Percentiles rank a stretch among this genome's conserved stretches.
phyloP scores from a whole-genome alignment of 805 yeast species.

The Trichomonascus vanleenenianus region DNA sequence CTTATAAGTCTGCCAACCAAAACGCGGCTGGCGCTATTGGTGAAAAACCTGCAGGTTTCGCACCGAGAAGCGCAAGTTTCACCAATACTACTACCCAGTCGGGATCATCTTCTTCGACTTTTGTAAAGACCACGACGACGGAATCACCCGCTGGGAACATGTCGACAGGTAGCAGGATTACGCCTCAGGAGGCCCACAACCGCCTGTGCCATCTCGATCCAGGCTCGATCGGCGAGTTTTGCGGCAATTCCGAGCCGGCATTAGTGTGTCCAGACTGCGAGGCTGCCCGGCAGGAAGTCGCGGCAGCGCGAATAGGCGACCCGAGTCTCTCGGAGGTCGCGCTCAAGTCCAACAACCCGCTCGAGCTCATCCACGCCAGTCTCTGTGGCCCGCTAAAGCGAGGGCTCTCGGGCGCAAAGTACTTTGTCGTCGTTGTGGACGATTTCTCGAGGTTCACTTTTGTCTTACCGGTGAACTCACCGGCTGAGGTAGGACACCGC shows the following conservation, averaged over 20 bases:
- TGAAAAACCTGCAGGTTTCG: too few species aligned
- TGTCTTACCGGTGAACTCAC: background rate
- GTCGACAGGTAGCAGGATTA: too few species aligned
- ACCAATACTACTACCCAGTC: too few species aligned
- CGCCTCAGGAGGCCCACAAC: background rate
- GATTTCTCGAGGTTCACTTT: conserved; percentile 1
- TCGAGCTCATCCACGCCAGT: background rate
- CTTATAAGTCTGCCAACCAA: too few species aligned
- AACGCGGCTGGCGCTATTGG: too few species aligned
- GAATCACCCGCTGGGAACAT: too few species aligned
- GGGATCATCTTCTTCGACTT: too few species aligned
- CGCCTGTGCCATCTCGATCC: background rate
- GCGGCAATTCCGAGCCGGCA: background rate
- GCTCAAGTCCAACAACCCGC: background rate
- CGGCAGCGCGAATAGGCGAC: background rate
- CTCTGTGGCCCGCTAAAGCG: background rate
- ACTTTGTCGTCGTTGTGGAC: background rate
- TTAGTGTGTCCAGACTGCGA: background rate
- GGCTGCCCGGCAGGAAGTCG: background rate
- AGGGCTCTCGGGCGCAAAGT: background rate
- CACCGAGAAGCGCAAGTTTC: too few species aligned
- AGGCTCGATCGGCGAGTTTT: background rate
- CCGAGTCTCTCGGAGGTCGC: background rate
- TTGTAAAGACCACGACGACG: too few species aligned
- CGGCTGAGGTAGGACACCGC: background rate